These are phyloP conservation scores for Trichomonas tenax DNA, from an alignment of 208 protist species.

Conservation along the genomic window DNA sequence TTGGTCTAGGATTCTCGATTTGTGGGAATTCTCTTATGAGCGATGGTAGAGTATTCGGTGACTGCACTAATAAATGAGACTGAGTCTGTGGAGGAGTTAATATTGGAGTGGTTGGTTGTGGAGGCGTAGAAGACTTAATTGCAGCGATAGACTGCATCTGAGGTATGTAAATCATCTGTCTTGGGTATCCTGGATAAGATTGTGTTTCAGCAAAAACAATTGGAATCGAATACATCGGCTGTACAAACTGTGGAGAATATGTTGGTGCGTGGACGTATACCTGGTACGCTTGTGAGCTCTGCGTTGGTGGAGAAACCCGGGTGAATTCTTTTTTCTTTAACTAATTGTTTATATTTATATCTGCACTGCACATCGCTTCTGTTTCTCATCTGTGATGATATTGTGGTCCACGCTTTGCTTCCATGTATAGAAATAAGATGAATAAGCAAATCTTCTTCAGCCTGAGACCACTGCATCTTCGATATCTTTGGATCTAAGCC, in stretches of 20 bases:
- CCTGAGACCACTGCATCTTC: not conserved
- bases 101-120: not conserved
- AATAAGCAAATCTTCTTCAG: not conserved
- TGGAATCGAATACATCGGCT: not conserved
- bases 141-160: not conserved
- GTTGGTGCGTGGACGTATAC: not conserved
- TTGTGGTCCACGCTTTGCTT: not conserved
- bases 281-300: not conserved
- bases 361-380: not conserved
- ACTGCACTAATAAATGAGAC: not conserved
- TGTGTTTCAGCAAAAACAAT: not conserved
- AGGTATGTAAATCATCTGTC: not conserved
- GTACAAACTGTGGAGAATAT: not conserved
- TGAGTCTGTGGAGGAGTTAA: not conserved
- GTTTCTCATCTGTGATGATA: not conserved
- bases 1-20: not conserved
- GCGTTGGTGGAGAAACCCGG: not conserved
- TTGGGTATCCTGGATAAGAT: not conserved
- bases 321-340: not conserved
- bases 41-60: not conserved
- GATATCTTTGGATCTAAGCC: not conserved
- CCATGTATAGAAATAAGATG: not conserved
- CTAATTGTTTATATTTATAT: not conserved
- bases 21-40: not conserved
- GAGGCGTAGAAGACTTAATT: not conserved